Conservation (phyloP, 2,329 filamentous ascomycete species). For the Venturia carpophila region DNA sequence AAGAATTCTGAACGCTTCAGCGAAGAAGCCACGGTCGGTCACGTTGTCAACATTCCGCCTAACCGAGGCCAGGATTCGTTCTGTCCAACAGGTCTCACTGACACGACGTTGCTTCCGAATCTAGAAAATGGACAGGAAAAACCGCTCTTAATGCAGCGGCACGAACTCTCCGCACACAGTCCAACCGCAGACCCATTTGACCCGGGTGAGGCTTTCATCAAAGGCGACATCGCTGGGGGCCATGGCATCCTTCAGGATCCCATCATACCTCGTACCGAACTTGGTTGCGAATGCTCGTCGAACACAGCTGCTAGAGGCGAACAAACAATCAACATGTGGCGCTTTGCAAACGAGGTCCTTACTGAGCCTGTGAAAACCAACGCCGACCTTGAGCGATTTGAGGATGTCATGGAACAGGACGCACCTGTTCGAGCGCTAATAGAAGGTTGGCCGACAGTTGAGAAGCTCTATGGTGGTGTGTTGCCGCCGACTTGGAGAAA, state of each 20-base stretch:
- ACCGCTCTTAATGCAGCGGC: neutral
- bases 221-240: neutral
- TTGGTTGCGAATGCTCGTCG: constrained; percentile 8
- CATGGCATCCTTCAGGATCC: neutral
- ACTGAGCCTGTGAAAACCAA: neutral
- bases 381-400: constrained; percentile 6
- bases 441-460: constrained; percentile 16
- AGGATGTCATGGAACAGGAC: constrained; percentile 16
- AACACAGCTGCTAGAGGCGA: neutral
- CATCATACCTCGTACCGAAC: constrained; percentile 7
- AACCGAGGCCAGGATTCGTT: neutral
- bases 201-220: neutral
- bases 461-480: neutral
- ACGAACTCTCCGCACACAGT: neutral
- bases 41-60: neutral
- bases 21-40: neutral
- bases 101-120: neutral
- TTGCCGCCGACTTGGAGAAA: constrained; percentile 15
- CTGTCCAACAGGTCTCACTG: neutral
- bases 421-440: constrained; percentile 17
- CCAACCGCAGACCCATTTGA: neutral
- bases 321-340: constrained; percentile 15
- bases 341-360: constrained; percentile 13
- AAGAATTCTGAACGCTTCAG: neutral
- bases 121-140: neutral